Percentiles rank a stretch among this genome's conserved stretches.
Evolutionary conservation across 805 yeast genomes (phyloP).

Genomic region (Wickerhamomyces ciferrii): DNA sequence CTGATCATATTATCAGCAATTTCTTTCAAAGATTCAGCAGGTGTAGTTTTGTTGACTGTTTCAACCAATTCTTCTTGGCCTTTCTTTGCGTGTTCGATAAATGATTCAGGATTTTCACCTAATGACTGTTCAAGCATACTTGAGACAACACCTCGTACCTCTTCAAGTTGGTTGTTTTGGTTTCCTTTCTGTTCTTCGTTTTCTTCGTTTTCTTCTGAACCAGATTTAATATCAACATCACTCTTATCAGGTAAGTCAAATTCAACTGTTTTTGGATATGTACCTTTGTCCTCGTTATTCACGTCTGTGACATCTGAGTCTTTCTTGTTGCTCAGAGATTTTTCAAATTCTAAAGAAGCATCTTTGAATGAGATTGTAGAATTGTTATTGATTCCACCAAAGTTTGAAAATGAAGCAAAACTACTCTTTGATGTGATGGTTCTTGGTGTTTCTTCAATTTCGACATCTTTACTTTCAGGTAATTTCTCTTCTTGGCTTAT

Average conservation of each 20-base stretch:
- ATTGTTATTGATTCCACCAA: background rate
- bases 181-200: background rate
- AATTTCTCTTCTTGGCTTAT: too few species aligned
- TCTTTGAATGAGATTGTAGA: background rate
- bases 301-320: background rate
- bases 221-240: background rate
- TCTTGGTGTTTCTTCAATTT: background rate
- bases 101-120: conserved; percentile 8
- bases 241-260: background rate
- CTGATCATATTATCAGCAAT: background rate
- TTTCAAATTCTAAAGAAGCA: background rate
- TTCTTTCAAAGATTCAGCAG: background rate
- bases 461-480: background rate
- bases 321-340: background rate
- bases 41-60: background rate
- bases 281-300: background rate
- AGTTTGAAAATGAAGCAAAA: background rate
- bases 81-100: conserved; percentile 1
- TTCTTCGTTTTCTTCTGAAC: background rate
- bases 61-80: background rate
- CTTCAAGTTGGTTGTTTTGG: background rate
- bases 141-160: background rate
- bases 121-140: conserved; percentile 7
- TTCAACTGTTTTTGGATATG: background rate
- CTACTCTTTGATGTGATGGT: background rate